Conservation (phyloP, 176 grass and related monocot species). For the Otatea glauca region DNA sequence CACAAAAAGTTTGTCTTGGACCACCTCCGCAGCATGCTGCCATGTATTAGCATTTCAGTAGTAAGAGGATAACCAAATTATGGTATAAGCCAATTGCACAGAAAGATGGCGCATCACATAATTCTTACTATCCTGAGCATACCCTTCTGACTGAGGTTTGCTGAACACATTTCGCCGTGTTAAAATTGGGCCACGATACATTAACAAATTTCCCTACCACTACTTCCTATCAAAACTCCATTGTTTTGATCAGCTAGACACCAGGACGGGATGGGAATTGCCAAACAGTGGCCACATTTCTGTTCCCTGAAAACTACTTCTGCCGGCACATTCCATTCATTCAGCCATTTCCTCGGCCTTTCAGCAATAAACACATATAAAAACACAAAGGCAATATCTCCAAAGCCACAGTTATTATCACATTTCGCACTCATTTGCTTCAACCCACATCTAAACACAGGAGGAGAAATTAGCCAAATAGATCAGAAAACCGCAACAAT, state of each 20-base stretch:
- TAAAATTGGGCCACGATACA: not conserved
- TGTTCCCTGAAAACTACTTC: not conserved
- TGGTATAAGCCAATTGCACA: not conserved
- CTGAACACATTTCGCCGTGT: not conserved
- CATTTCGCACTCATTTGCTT: not conserved
- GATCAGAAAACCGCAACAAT: not conserved
- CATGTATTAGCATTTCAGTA: not conserved
- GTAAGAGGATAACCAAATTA: not conserved
- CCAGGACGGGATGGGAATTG: not conserved
- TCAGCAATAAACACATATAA: not conserved
- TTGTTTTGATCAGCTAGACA: not conserved
- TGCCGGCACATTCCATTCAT: not conserved
- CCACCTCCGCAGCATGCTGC: constrained; percentile 88
- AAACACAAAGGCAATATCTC: not conserved
- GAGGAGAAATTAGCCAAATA: too few species aligned
- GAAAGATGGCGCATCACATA: not conserved
- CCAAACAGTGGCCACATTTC: not conserved
- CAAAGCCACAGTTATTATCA: not conserved
- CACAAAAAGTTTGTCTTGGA: constrained; percentile 75
- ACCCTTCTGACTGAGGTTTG: not conserved
- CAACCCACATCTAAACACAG: not conserved
- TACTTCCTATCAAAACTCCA: not conserved
- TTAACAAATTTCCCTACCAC: not conserved
- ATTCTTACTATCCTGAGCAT: not conserved
- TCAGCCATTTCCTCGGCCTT: not conserved